Base-by-base conservation (phyloP, 306 rosid species). In the Boehmeria nivea region DNA sequence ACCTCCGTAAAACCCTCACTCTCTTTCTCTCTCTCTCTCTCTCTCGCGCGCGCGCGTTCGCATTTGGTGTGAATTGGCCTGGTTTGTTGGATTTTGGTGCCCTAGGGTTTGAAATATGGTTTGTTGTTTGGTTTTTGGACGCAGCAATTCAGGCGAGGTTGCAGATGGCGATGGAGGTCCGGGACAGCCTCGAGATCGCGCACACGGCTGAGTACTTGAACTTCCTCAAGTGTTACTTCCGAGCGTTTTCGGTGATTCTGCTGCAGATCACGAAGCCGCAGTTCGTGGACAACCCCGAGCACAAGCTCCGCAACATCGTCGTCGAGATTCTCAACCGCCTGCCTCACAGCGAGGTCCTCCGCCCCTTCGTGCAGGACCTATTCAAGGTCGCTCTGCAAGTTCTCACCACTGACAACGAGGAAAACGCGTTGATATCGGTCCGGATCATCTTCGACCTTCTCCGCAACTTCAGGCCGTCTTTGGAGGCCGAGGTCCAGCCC, bases 121-220 rank as follows among this genome's bases (percentile, higher is more conserved):
- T 6, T 50, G 10, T 36, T 15, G 28, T 65, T 1, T 26, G 42
- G 33, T 27, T 51, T n/a, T 36, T 20, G 37, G 58, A 39, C 74
- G 61, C 85, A 91, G 98, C 76, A 0, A 78, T 85, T 58, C 95
- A 75, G 68, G 46, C 57, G 19, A 82, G 99, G 78, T 76, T 87
- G 77, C 95, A 78, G 76, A 85, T 93, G 96, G 96, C 84, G 39
- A 84, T 83, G 96, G 99, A 93, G 64, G 96, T 93, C 51, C 76
- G 99, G 72, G 99, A 87, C 70, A 87, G 99, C 62, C 93, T 93
- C 18, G 99, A 93, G 81, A 85, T 93, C 54, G 95, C 95, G 15
- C 99, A 93, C 70, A 93, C 99, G 2, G 93, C 99, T 0, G 99
- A 93, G 80, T 93, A 87, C 69, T 77, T 87, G 81, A 93, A 93